phyloP scores from a whole-genome alignment of 768 basidiomycete species.

The Aureoboletus auriporus region DNA sequence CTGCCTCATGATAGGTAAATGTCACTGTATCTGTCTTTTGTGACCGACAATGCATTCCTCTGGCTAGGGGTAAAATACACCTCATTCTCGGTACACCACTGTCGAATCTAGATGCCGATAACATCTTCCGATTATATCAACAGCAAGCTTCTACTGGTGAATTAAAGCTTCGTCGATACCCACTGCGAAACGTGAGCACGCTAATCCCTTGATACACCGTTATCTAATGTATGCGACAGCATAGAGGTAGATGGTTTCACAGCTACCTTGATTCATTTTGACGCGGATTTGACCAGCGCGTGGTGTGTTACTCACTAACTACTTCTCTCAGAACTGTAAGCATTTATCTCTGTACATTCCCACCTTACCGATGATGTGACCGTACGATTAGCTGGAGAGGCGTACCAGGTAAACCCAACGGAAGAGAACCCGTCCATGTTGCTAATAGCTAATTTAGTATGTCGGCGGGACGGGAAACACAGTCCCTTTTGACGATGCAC shows the following conservation, averaged over 20 bases:
- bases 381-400: slow-evolving; percentile 58
- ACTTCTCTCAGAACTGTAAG: slow-evolving; percentile 83
- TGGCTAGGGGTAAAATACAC: slow-evolving; percentile 55
- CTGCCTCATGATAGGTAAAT: slow-evolving; percentile 46
- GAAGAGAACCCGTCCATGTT: neutral
- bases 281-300: slow-evolving; percentile 44
- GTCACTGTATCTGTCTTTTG: neutral
- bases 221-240: slow-evolving; percentile 37
- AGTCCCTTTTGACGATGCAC: slow-evolving; percentile 56
- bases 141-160: slow-evolving; percentile 51
- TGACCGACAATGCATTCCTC: neutral
- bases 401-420: slow-evolving; percentile 58
- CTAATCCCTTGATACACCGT: neutral
- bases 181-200: slow-evolving; percentile 53
- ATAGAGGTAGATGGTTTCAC: slow-evolving; percentile 50
- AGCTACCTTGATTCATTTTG: slow-evolving; percentile 1
- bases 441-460: slow-evolving; percentile 46
- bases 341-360: slow-evolving; percentile 1
- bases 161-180: slow-evolving; percentile 68
- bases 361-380: neutral
- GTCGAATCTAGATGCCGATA: slow-evolving; percentile 43
- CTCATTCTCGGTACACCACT: slow-evolving; percentile 41
- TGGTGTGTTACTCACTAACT: slow-evolving; percentile 68
- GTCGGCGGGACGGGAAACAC: slow-evolving; percentile 75
- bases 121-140: slow-evolving; percentile 65